Percentiles rank a stretch among this genome's conserved stretches.
phyloP scores from a whole-genome alignment of 148 eudicot species.

The Heliosperma pusillum region DNA sequence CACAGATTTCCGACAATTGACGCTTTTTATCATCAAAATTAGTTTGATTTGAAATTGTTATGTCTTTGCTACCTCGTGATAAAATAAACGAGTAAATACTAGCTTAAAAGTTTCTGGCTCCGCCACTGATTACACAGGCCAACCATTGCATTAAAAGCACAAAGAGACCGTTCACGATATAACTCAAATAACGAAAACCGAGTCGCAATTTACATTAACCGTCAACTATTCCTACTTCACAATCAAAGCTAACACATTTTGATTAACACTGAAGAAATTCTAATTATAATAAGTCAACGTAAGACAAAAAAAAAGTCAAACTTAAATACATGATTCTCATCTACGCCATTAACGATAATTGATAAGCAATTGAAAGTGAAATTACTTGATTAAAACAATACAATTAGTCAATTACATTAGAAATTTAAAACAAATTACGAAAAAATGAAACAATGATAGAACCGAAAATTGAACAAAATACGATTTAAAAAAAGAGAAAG shows the following conservation, averaged over 20 bases:
- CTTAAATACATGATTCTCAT: background rate
- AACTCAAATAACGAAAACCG: background rate
- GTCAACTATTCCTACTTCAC: background rate
- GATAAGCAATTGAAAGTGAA: too few species aligned
- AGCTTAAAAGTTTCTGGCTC: too few species aligned
- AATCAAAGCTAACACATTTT: background rate
- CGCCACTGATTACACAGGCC: too few species aligned
- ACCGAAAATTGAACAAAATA: background rate
- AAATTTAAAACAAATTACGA: background rate
- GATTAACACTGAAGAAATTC: background rate
- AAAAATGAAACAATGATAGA: background rate
- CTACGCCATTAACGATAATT: background rate
- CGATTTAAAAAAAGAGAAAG: too few species aligned
- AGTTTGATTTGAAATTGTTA: too few species aligned
- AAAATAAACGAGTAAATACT: too few species aligned
- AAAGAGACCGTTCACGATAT: too few species aligned
- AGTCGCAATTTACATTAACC: background rate
- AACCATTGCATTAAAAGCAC: too few species aligned
- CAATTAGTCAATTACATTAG: background rate
- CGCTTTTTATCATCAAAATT: too few species aligned
- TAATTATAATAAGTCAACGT: background rate
- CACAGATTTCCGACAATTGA: too few species aligned
- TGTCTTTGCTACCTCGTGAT: too few species aligned
- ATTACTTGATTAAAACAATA: background rate
- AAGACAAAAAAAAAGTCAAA: background rate